Evolutionary conservation across 495 filamentous ascomycete species (phyloP).

Genomic region (Podospora pseudoanserina): DNA sequence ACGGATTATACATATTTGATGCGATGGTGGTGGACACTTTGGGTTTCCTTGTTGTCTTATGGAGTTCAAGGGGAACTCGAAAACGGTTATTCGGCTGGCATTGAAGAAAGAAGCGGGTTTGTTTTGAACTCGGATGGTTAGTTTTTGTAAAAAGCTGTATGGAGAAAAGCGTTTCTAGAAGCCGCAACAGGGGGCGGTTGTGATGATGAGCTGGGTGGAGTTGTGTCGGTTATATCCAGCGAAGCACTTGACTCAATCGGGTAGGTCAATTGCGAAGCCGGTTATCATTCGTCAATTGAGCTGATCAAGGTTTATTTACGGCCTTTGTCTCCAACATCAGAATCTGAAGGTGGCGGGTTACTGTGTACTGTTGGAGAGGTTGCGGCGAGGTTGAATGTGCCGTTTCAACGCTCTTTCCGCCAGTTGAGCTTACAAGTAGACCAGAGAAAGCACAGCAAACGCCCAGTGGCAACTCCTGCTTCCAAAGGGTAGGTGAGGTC

Average conservation of each 20-base stretch:
- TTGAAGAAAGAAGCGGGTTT: background rate
- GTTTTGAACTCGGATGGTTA: background rate
- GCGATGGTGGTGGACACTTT: background rate
- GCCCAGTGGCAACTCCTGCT: background rate
- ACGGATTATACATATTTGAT: background rate
- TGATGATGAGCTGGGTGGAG: background rate
- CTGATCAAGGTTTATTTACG: background rate
- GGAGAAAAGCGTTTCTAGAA: background rate
- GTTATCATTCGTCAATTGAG: background rate
- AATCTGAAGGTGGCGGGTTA: slow-evolving; percentile 11
- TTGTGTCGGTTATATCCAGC: background rate
- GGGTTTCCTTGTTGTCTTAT: background rate
- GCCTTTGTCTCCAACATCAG: slow-evolving; percentile 4
- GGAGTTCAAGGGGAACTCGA: background rate
- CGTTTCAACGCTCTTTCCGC: background rate
- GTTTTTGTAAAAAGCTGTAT: background rate
- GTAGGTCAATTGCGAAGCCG: background rate
- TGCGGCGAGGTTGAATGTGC: background rate
- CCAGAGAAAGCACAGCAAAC: background rate
- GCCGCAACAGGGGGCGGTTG: background rate
- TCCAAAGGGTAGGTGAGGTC: background rate
- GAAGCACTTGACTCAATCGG: background rate
- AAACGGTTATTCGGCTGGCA: background rate
- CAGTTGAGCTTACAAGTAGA: background rate
- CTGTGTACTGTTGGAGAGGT: background rate